Base-by-base conservation (phyloP, 129 eudicot species). In the Centella asiatica region DNA sequence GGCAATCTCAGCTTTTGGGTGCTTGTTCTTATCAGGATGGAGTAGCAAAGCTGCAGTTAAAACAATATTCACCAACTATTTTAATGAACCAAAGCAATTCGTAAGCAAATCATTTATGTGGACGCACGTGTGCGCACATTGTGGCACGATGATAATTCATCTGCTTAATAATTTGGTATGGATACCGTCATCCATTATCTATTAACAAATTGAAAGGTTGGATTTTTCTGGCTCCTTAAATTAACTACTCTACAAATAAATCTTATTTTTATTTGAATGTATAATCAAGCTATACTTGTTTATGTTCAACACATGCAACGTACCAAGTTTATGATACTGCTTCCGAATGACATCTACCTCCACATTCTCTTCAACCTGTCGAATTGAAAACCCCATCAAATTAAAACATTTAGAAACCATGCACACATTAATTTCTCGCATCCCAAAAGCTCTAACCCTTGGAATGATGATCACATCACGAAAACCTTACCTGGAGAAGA, bases 11-110 rank as follows among this genome's bases (percentile, higher is more conserved):
- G 96, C 89, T 72, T 77, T 88, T 0, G 94, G 88, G 60, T 88
- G 89, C 28, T 79, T 81, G 73, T 88, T 88, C 78, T 88, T 88
- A 64, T 88, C 96, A 60, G 96, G 96, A 77, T 88, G 96, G 26
- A 88, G 89, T 70, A 68, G 77, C 69, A 88, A 77, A n/a, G 96
- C 96, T 88, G 79, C 76, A 67, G 14, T 52, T n/a, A 20, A 69
- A 32, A 48, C 46, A 60, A 12, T 23, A n/a, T 20, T 45, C 60
- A 62, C 44, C 18, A 46, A 44, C 28, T 22, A n/a, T n/a, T 27
- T 44, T n/a, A 34, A 27, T 10, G 3, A 29, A 63, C 46, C 68
- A 63, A 44, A 46, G 4, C 56, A 28, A 31, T 27, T 42, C 6
- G 31, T 20, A 63, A 26, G 17, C 8, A n/a, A n/a, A n/a, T n/a